phyloP scores from a whole-genome alignment of 2,329 filamentous ascomycete genomes.

The Lasiodiplodia gonubiensis region DNA sequence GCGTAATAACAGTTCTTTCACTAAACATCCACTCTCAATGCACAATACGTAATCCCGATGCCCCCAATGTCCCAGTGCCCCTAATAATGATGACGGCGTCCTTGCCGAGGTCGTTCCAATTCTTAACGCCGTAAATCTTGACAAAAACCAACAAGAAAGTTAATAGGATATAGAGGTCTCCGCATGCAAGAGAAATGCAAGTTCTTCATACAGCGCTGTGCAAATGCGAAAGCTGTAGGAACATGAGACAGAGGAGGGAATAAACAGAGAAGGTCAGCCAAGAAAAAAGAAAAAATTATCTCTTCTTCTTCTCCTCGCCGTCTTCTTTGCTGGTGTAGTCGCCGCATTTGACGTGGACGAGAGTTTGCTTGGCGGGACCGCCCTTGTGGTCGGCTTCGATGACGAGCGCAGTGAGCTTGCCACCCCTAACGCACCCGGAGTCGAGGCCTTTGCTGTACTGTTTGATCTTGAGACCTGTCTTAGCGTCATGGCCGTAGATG shows the following conservation, averaged over 20 bases:
- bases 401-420: slow-evolving; percentile 76
- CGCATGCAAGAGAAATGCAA: background rate
- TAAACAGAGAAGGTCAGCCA: background rate
- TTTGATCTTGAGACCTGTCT: slow-evolving; percentile 68
- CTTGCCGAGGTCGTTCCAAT: background rate
- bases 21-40: no score
- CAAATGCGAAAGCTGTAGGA: no score
- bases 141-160: background rate
- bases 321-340: slow-evolving; percentile 35
- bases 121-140: background rate
- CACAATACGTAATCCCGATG: background rate
- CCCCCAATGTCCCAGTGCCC: background rate
- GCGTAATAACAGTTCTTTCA: no score
- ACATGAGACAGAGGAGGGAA: no score
- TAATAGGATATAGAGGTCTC: background rate
- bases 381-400: slow-evolving; percentile 60
- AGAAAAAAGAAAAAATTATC: background rate
- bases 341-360: slow-evolving; percentile 50
- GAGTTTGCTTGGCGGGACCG: slow-evolving; percentile 10
- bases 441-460: slow-evolving; percentile 85
- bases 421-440: slow-evolving; percentile 78
- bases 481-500: slow-evolving; percentile 87
- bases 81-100: background rate
- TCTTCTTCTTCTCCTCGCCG: background rate
- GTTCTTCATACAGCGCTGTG: no score